phyloP scores from a whole-genome alignment of 2,329 filamentous ascomycete genomes.

The Aspergillus brunneoviolaceus region DNA sequence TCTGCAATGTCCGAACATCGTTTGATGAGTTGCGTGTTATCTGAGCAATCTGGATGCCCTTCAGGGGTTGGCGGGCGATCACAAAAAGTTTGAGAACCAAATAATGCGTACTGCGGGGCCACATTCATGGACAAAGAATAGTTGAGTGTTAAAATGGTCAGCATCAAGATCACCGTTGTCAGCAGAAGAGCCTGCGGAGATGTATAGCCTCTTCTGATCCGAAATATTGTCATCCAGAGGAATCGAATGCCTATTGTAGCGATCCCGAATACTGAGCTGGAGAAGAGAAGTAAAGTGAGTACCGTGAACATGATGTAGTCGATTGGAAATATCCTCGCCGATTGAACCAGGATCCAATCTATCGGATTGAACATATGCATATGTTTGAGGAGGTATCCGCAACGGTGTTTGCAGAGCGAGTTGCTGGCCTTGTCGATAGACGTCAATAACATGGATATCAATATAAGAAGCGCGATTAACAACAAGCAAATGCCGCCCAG shows the following conservation, averaged over 20 bases:
- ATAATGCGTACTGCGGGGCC: conserved; percentile 93
- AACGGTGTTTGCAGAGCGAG: conserved; percentile 84
- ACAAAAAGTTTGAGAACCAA: conserved; percentile 92
- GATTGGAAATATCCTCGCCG: conserved; percentile 80
- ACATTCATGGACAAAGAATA: conserved; percentile 90
- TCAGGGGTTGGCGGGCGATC: conserved; percentile 65
- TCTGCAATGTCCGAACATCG: conserved; percentile 77
- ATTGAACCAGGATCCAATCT: conserved; percentile 82
- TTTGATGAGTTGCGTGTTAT: conserved; percentile 66
- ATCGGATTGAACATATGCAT: conserved; percentile 94
- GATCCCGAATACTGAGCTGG: conserved; percentile 81
- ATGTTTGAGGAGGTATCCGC: conserved; percentile 85
- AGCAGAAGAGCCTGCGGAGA: conserved; percentile 88
- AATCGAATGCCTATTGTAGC: conserved; percentile 89
- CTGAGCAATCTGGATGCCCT: conserved; percentile 71
- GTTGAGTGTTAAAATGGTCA: conserved; percentile 88
- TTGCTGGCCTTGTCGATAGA: conserved; percentile 96
- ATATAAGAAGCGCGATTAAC: conserved; percentile 71
- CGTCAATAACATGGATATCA: conserved; percentile 91
- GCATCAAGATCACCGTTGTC: conserved; percentile 83
- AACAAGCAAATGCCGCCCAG: conserved; percentile 78
- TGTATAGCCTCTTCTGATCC: conserved; percentile 83
- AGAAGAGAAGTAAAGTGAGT: conserved; percentile 83
- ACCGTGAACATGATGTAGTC: conserved; percentile 90
- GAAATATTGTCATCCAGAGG: conserved; percentile 91